phyloP scores from a whole-genome alignment of 2,329 filamentous ascomycete species.

The Aspergillus vadensis region DNA sequence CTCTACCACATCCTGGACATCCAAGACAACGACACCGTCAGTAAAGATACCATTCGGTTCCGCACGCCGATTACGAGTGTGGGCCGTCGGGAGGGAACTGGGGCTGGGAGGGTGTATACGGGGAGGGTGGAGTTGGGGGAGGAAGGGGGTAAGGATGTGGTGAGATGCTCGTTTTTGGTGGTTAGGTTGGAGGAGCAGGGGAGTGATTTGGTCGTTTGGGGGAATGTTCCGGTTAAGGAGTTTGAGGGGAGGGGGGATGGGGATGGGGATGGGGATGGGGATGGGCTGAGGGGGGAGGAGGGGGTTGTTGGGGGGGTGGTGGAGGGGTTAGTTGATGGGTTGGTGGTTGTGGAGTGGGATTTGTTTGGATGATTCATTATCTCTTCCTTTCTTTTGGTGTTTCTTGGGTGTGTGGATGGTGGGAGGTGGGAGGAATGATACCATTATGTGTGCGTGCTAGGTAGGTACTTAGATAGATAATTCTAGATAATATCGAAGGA shows the following conservation, averaged over 20 bases:
- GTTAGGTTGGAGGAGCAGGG: constrained; percentile 72
- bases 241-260: constrained; percentile 69
- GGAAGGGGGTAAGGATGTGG: constrained; percentile 12
- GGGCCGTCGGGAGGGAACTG: not conserved
- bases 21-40: constrained; percentile 39
- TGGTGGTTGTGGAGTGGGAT: constrained; percentile 78
- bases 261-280: constrained; percentile 69
- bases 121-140: constrained; percentile 19
- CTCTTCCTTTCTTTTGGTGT: not conserved
- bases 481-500: too few species aligned
- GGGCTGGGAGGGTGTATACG: constrained; percentile 11
- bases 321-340: constrained; percentile 62
- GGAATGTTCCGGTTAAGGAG: constrained; percentile 84
- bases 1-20: constrained; percentile 63
- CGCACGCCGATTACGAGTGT: too few species aligned
- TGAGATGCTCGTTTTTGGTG: constrained; percentile 69
- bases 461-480: not conserved
- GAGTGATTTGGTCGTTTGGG: constrained; percentile 80
- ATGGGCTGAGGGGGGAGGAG: constrained; percentile 61
- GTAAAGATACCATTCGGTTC: constrained; percentile 51
- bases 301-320: constrained; percentile 55
- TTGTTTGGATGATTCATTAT: constrained; percentile 58
- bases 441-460: not conserved
- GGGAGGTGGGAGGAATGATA: not conserved
- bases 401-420: not conserved